A percentile compares a stretch with the other conserved stretches of the same genome.
phyloP scores from a whole-genome alignment of 1,284 basidiomycete genomes.

The Apiotrichum veenhuisii region DNA sequence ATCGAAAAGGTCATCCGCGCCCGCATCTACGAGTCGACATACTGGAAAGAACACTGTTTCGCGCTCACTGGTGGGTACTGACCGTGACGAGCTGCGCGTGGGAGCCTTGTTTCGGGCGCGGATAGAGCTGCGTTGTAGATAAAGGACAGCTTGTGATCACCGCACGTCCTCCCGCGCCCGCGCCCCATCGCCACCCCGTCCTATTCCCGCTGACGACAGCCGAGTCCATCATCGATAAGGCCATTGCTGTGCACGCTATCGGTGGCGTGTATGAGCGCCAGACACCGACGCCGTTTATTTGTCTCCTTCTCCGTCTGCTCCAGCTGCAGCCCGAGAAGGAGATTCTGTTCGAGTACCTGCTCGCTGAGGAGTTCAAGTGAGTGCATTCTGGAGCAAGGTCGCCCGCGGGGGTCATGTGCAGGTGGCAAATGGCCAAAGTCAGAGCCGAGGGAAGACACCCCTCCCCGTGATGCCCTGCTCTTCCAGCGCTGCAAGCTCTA shows the following conservation, averaged over 20 bases:
- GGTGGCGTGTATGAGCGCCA: constrained; percentile 90
- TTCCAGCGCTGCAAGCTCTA: too few species aligned
- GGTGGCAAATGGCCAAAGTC: too few species aligned
- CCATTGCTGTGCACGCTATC: constrained; percentile 73
- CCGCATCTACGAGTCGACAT: constrained; percentile 90
- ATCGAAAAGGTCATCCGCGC: constrained; percentile 95
- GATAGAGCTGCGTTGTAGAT: too few species aligned
- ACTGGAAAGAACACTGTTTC: constrained; percentile 97
- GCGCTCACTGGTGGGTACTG: constrained; percentile 69
- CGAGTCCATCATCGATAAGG: constrained; percentile 87
- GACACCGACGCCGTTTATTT: constrained; percentile 85
- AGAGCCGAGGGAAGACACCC: too few species aligned
- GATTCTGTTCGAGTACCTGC: constrained; percentile 89
- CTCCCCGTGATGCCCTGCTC: too few species aligned
- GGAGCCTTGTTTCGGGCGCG: too few species aligned
- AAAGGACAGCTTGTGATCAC: too few species aligned
- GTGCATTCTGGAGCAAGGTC: constrained; percentile 38
- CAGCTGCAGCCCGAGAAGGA: constrained; percentile 97
- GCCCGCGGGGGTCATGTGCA: background rate
- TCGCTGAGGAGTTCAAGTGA: constrained; percentile 96
- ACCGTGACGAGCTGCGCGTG: background rate
- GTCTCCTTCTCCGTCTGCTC: constrained; percentile 84
- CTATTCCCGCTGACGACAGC: constrained; percentile 55
- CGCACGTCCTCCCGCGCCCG: too few species aligned
- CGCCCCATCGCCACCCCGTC: too few species aligned